phyloP scores from a whole-genome alignment of 108 stramenopile species.

The Pseudonitzschia pungens region DNA sequence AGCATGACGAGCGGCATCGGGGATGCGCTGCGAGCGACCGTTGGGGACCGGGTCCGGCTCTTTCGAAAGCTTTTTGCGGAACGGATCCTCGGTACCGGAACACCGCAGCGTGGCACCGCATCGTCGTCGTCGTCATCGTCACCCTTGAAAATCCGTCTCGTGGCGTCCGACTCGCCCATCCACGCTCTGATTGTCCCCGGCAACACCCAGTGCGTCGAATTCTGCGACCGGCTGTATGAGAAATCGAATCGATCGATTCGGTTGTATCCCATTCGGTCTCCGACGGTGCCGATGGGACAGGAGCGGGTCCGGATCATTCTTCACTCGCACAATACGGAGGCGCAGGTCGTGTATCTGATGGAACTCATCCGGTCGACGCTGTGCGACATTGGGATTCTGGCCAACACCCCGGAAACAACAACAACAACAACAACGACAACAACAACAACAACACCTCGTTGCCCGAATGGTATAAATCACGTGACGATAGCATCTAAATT shows the following conservation, averaged over 20 bases:
- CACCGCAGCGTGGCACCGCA: neutral
- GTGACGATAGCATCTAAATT: neutral
- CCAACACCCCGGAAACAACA: neutral
- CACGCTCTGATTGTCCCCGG: constrained; percentile 94
- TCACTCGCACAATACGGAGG: constrained; percentile 86
- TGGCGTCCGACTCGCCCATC: constrained; percentile 85
- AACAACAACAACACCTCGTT: neutral
- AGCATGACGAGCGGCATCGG: constrained; percentile 65
- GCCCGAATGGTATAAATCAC: neutral
- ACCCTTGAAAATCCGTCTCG: constrained; percentile 26
- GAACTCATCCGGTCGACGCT: constrained; percentile 13
- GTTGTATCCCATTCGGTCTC: constrained; percentile 89
- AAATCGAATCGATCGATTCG: constrained; percentile 56
- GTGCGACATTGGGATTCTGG: constrained; percentile 1
- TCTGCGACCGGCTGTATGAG: constrained; percentile 56
- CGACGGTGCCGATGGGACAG: constrained; percentile 91
- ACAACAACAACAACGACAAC: neutral
- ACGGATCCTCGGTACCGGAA: constrained; percentile 16
- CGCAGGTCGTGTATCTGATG: constrained; percentile 59
- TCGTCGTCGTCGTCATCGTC: neutral
- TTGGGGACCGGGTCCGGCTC: constrained; percentile 27
- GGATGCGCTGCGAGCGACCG: constrained; percentile 43
- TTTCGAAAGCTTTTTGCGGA: constrained; percentile 37
- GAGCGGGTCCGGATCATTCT: constrained; percentile 91
- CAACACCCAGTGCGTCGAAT: constrained; percentile 59